Conservation (phyloP, 1,284 basidiomycete species). For the Ganoderma resinaceum region DNA sequence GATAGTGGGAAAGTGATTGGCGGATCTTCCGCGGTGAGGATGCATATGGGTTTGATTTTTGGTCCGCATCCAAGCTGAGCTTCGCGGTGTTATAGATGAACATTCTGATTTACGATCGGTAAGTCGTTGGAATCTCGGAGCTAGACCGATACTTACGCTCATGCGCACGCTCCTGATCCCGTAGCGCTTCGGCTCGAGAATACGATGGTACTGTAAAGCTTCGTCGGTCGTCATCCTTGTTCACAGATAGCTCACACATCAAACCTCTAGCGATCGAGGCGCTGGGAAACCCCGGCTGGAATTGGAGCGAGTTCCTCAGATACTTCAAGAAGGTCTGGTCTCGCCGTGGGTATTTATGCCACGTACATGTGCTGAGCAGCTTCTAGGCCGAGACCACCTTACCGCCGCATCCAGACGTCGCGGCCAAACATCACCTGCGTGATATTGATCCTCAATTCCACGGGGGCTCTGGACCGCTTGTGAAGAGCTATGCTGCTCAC, state of each 20-base stretch:
- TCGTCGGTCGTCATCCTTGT: neutral
- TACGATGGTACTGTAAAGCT: neutral
- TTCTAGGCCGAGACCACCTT: conserved; percentile 17
- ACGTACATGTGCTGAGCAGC: neutral
- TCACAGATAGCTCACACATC: conserved; percentile 8
- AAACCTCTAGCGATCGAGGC: conserved; percentile 28
- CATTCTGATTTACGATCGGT: neutral
- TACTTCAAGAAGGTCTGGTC: conserved; percentile 24
- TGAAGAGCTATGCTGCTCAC: conserved; percentile 20
- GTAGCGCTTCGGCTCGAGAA: neutral
- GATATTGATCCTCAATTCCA: conserved; percentile 14
- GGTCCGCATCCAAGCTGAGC: neutral
- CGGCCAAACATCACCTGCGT: neutral
- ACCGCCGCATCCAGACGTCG: neutral
- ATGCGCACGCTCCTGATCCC: no score
- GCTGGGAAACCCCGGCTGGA: conserved; percentile 37
- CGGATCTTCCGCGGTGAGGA: neutral
- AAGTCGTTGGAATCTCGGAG: neutral
- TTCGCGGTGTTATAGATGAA: neutral
- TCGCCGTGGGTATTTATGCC: neutral
- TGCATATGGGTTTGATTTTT: neutral
- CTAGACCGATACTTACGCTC: neutral
- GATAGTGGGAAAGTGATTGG: neutral
- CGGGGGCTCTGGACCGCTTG: conserved; percentile 32
- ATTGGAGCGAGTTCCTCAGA: conserved; percentile 33